Conservation (phyloP, 148 eudicot species). For the Chenopodium album region DNA sequence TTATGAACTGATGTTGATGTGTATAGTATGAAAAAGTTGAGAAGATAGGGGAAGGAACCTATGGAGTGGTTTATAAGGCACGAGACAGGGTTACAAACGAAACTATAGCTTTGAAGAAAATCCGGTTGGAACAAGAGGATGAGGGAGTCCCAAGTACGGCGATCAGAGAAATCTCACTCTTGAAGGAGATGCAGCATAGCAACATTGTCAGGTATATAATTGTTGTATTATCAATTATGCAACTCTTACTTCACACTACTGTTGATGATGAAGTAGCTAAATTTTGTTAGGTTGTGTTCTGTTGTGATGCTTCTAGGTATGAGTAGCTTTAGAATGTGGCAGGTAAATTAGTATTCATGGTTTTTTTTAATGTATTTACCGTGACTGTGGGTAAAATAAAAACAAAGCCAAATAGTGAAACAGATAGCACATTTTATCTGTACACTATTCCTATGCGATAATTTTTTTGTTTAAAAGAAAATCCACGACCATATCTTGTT, state of each 20-base stretch:
- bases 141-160: constrained; percentile 99
- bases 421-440: too few species aligned
- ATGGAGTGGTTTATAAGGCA: constrained; percentile 96
- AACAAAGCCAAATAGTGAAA: background rate
- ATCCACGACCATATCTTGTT: background rate
- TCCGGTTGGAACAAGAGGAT: constrained; percentile 94
- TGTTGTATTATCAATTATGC: background rate
- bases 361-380: background rate
- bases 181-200: constrained; percentile 96
- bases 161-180: constrained; percentile 91
- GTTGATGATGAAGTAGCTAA: background rate
- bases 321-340: background rate
- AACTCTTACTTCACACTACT: background rate
- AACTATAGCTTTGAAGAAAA: constrained; percentile 92
- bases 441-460: background rate
- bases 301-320: background rate
- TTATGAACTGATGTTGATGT: background rate
- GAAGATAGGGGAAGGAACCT: constrained; percentile 98
- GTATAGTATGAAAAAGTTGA: constrained; percentile 92
- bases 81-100: constrained; percentile 74
- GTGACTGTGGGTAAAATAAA: background rate
- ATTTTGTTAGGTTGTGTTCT: background rate
- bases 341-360: background rate
- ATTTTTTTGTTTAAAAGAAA: too few species aligned
- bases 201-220: constrained; percentile 75